Percentiles rank a stretch among this genome's conserved stretches.
Conservation (phyloP, 2,329 filamentous ascomycete genomes). For the Orbilia blumenaviensis region DNA sequence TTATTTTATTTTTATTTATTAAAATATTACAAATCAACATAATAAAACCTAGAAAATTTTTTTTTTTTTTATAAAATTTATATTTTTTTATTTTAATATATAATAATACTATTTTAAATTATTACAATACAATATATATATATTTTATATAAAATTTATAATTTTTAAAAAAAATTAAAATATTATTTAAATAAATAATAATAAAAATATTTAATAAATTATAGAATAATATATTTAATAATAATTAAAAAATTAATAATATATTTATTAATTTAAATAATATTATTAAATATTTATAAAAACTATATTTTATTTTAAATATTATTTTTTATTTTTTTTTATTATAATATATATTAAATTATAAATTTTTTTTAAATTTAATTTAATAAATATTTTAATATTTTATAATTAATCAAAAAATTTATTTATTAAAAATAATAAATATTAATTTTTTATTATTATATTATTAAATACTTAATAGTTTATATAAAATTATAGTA, state of each 20-base stretch:
- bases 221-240: background rate
- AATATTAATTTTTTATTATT: no score
- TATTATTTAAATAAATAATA: slow-evolving; percentile 14
- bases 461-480: no score
- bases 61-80: background rate
- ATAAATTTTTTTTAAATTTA: no score
- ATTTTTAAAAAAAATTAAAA: background rate
- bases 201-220: background rate
- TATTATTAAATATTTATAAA: background rate
- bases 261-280: background rate
- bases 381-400: no score
- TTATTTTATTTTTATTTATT: slow-evolving; percentile 1
- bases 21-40: background rate
- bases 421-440: no score
- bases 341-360: no score
- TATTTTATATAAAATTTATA: background rate
- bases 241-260: background rate
- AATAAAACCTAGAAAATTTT: slow-evolving; percentile 4
- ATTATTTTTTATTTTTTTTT: no score
- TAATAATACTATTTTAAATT: background rate
- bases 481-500: no score
- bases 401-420: no score
- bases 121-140: background rate
- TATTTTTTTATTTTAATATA: background rate
- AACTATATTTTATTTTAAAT: no score